Evolutionary conservation across 768 basidiomycete genomes (phyloP).

Genomic region (Xanthoconium stramineum): DNA sequence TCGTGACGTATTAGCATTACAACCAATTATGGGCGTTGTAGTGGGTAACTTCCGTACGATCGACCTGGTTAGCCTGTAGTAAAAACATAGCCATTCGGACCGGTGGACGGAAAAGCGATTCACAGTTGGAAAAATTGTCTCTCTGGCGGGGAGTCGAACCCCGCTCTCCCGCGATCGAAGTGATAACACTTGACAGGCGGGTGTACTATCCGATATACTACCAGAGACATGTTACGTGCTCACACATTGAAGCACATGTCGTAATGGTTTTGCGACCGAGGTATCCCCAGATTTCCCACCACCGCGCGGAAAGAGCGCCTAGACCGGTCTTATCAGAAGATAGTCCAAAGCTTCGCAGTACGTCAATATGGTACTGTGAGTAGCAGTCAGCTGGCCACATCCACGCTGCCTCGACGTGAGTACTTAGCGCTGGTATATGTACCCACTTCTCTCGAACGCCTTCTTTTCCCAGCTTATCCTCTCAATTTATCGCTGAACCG

Average conservation of each 20-base stretch:
- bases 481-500: background rate
- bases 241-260: too few species aligned
- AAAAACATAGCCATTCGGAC: too few species aligned
- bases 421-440: background rate
- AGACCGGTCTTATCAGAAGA: too few species aligned
- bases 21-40: too few species aligned
- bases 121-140: constrained; percentile 19
- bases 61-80: too few species aligned
- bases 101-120: too few species aligned
- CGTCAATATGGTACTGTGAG: background rate
- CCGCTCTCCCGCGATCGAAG: constrained; percentile 36
- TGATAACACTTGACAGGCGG: constrained; percentile 36
- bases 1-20: background rate
- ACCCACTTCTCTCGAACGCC: background rate
- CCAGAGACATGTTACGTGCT: constrained; percentile 30
- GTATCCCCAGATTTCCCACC: background rate
- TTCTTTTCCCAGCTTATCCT: background rate
- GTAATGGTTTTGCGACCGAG: background rate
- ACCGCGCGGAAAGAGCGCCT: background rate
- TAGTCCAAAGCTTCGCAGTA: background rate
- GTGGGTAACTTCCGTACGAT: too few species aligned
- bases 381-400: background rate
- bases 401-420: background rate
- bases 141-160: constrained; percentile 49
- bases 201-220: constrained; percentile 52